Base-by-base conservation (phyloP, 768 basidiomycete species). In the Lactarius deliciosus region DNA sequence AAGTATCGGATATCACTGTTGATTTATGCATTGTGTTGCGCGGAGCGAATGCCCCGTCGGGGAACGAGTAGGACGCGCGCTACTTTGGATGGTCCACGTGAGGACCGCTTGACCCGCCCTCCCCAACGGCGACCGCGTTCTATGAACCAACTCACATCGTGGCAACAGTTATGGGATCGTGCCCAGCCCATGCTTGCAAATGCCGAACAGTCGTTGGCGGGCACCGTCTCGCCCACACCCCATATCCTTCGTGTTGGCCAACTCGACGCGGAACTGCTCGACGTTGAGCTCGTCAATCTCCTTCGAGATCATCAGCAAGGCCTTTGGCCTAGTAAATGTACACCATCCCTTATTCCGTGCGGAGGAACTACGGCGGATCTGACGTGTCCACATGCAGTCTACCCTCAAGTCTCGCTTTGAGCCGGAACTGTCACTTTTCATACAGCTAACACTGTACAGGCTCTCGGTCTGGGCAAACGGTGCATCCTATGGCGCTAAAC, bases 191-290 rank as follows among this genome's bases (percentile, higher is more conserved):
- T 73, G 11, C 78, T 94, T 9, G 71, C 79, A 28, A 75, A 79
- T 13, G 82, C 89, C 47, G 78, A 81, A 59, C 74, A 77, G 34
- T 75, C 78, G 15, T 70, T 87, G 28, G 72, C 71, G 25, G 66
- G 76, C 6, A 69, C 73, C 10, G 61, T 74, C 18, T 62, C 73
- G 16, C 61, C 70, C 8, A 47, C 58, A 20, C 41, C 69, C 3
- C 55, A 88, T n/a, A 78, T 88, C 36, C 79, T 86, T 30, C 90
- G 95, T 54, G 94, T 98, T 57, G 90, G 91, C 9, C 92, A 96
- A 76, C 85, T 98, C 61, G 96, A 98, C 75, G 87, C 96, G 3
- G 90, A 94, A 71, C 81, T 96, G 28, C 83, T 98, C 57, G 96
- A 98, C 78, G 85, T 88, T 70, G 94, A 97, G 69, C 84, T 98